These are phyloP conservation scores for Skeletonema costatum DNA, from an alignment of 108 stramenopile species.

Conservation along the genomic window DNA sequence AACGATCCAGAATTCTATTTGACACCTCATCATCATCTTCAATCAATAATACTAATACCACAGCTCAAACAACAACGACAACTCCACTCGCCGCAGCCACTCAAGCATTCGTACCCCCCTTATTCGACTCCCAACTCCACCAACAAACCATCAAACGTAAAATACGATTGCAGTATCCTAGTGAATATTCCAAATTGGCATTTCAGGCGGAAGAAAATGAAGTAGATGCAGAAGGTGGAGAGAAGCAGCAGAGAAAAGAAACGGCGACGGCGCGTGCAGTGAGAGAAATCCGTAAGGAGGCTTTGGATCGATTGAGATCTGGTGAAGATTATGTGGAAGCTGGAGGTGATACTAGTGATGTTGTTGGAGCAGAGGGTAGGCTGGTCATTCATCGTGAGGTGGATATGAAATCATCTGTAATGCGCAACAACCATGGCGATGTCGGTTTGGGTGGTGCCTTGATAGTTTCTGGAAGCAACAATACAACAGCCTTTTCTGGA, in stretches of 20 bases:
- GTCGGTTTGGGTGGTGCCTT: slow-evolving; percentile 18
- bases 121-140: slow-evolving; percentile 38
- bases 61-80: slow-evolving; percentile 1
- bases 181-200: slow-evolving; percentile 47
- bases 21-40: slow-evolving; percentile 10
- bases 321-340: slow-evolving; percentile 14
- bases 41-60: neutral
- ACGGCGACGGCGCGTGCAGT: slow-evolving; percentile 37
- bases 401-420: slow-evolving; percentile 17
- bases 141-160: slow-evolving; percentile 27
- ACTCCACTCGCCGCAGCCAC: slow-evolving; percentile 31
- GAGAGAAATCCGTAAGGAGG: slow-evolving; percentile 35
- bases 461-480: slow-evolving; percentile 22
- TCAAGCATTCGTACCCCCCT: slow-evolving; percentile 41
- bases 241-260: slow-evolving; percentile 9
- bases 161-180: slow-evolving; percentile 37
- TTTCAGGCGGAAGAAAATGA: slow-evolving; percentile 25
- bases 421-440: neutral
- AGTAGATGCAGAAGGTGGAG: neutral
- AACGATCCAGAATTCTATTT: slow-evolving; percentile 51
- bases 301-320: slow-evolving; percentile 31
- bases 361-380: slow-evolving; percentile 17
- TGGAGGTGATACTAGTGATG: neutral
- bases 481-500: neutral
- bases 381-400: slow-evolving; percentile 48